Evolutionary conservation across 768 basidiomycete genomes (phyloP).

Genomic region (Pulveroboletus sp.): DNA sequence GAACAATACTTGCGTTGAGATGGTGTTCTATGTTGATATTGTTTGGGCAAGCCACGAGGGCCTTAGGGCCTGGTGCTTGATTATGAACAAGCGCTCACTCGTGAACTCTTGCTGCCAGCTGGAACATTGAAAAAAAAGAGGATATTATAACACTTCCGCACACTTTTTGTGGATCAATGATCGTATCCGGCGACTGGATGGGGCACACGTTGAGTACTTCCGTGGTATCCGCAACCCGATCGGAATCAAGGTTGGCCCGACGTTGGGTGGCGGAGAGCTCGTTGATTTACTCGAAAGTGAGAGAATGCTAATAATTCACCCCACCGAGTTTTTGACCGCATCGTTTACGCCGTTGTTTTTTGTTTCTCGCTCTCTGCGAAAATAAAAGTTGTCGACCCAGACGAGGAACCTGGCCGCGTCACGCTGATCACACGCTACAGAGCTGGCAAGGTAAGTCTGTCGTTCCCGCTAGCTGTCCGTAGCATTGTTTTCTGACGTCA

Average conservation of each 20-base stretch:
- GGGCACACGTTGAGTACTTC: slow-evolving; percentile 96
- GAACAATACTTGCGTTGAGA: background rate
- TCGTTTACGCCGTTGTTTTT: background rate
- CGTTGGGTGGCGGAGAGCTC: slow-evolving; percentile 75
- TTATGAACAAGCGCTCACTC: slow-evolving; percentile 90
- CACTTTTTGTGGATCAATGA: slow-evolving; percentile 99
- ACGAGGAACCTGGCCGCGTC: slow-evolving; percentile 75
- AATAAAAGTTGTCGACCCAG: slow-evolving; percentile 75
- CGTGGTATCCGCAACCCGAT: slow-evolving; percentile 89
- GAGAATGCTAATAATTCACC: slow-evolving; percentile 19
- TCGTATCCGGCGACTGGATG: slow-evolving; percentile 84
- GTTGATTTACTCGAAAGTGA: slow-evolving; percentile 69
- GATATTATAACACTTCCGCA: slow-evolving; percentile 85
- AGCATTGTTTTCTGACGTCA: background rate
- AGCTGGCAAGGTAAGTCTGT: slow-evolving; percentile 61
- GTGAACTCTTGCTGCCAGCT: slow-evolving; percentile 45
- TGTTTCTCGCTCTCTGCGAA: background rate
- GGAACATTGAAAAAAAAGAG: slow-evolving; percentile 26
- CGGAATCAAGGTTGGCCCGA: slow-evolving; percentile 94
- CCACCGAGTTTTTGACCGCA: background rate
- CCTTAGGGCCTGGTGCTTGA: slow-evolving; percentile 84
- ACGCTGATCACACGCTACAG: slow-evolving; percentile 94
- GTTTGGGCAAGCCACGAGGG: slow-evolving; percentile 72
- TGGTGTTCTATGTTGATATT: background rate
- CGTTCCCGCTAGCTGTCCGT: background rate